Conservation (phyloP, 345 rosid genomes). For the Microthlaspi erraticum region DNA sequence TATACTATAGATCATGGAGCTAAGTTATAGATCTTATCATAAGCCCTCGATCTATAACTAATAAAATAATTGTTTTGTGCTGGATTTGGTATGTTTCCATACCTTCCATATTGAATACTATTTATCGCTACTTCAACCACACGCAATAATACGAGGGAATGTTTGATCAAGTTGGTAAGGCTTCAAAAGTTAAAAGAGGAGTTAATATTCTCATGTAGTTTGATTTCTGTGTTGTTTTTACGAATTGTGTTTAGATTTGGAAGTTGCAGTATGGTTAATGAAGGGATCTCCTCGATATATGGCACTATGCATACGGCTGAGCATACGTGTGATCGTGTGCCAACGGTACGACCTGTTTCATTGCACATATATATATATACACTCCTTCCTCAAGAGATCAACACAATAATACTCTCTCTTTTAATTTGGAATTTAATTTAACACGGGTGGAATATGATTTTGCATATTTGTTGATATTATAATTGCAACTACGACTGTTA, state of each 20-base stretch:
- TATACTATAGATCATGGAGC: conserved; percentile 25
- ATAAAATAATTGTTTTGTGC: neutral
- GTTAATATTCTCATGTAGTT: neutral
- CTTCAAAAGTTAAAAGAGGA: neutral
- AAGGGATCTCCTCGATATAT: conserved; percentile 26
- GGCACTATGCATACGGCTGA: conserved; percentile 33
- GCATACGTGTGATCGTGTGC: conserved; percentile 34
- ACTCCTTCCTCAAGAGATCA: neutral
- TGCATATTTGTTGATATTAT: neutral
- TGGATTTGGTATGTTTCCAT: conserved; percentile 5
- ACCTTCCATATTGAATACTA: neutral
- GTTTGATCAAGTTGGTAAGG: conserved; percentile 7
- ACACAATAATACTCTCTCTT: neutral
- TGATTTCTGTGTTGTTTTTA: neutral
- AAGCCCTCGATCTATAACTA: conserved; percentile 7
- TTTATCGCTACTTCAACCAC: conserved; percentile 8
- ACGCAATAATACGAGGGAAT: neutral
- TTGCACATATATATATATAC: neutral
- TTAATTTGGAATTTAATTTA: neutral
- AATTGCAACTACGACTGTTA: neutral
- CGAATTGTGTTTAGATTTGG: conserved; percentile 3
- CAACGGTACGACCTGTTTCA: conserved; percentile 26
- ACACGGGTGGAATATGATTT: neutral
- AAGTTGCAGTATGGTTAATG: neutral
- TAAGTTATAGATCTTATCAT: conserved; percentile 19